phyloP scores from a whole-genome alignment of 2,329 filamentous ascomycete genomes.

The Graphium sp. region DNA sequence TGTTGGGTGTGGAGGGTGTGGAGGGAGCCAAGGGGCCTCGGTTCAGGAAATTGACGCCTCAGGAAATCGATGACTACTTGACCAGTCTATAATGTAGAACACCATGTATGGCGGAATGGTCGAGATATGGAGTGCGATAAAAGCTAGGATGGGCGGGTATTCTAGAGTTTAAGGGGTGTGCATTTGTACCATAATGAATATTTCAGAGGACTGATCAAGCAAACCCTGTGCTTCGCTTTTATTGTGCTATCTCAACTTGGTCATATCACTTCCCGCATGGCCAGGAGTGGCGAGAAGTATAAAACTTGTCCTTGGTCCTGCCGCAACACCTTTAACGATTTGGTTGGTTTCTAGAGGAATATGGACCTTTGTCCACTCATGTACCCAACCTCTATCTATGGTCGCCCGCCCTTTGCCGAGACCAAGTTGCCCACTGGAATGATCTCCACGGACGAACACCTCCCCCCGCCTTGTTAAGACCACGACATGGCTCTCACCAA shows the following conservation, averaged over 20 bases:
- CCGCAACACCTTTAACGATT: constrained; percentile 22
- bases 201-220: constrained; percentile 1
- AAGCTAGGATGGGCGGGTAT: no score
- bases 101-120: no score
- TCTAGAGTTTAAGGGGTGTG: no score
- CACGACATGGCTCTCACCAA: constrained; percentile 43
- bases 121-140: no score
- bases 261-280: neutral
- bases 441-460: constrained; percentile 39
- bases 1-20: constrained; percentile 81
- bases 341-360: constrained; percentile 12
- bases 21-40: constrained; percentile 71
- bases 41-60: constrained; percentile 87
- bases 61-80: constrained; percentile 98
- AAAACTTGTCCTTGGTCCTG: constrained; percentile 32
- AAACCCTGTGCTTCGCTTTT: neutral
- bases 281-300: constrained; percentile 13
- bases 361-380: constrained; percentile 18
- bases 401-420: constrained; percentile 10
- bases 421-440: constrained; percentile 43
- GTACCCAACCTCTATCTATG: constrained; percentile 5
- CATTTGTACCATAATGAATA: no score
- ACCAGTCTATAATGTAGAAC: constrained; percentile 90
- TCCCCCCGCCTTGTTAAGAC: constrained; percentile 29
- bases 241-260: neutral